Evolutionary conservation across 345 rosid species (phyloP).

Genomic region (Corchorus olitorius): DNA sequence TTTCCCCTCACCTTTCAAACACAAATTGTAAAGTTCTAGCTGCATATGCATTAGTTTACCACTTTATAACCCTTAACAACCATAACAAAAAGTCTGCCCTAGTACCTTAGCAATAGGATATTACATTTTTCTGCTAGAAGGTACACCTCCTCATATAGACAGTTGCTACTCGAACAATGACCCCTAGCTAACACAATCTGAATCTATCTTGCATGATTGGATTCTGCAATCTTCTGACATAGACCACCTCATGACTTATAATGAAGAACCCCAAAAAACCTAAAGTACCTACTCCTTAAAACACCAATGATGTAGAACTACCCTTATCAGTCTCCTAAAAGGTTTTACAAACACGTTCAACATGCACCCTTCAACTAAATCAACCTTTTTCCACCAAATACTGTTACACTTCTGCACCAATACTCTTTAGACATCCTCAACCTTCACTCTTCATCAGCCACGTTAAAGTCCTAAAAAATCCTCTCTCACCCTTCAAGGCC

Average conservation of each 20-base stretch:
- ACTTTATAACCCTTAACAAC: neutral
- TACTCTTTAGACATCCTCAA: neutral
- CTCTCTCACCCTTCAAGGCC: neutral
- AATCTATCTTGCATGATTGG: neutral
- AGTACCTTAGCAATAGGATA: neutral
- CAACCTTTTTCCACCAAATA: neutral
- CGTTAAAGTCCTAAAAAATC: neutral
- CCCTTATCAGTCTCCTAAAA: neutral
- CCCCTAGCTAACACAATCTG: neutral
- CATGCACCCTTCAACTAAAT: neutral
- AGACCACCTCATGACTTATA: neutral
- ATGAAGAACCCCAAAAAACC: neutral
- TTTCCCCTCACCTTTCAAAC: neutral
- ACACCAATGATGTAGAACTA: neutral
- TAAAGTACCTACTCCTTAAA: neutral
- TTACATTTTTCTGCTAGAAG: neutral
- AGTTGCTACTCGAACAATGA: neutral
- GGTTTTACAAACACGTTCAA: neutral
- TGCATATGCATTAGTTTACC: neutral
- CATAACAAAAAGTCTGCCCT: neutral
- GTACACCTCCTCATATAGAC: neutral
- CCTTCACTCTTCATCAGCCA: neutral
- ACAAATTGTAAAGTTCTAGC: neutral
- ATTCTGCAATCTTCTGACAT: neutral
- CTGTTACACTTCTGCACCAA: neutral